phyloP scores from a whole-genome alignment of 148 eudicot genomes.

The Silene conica region DNA sequence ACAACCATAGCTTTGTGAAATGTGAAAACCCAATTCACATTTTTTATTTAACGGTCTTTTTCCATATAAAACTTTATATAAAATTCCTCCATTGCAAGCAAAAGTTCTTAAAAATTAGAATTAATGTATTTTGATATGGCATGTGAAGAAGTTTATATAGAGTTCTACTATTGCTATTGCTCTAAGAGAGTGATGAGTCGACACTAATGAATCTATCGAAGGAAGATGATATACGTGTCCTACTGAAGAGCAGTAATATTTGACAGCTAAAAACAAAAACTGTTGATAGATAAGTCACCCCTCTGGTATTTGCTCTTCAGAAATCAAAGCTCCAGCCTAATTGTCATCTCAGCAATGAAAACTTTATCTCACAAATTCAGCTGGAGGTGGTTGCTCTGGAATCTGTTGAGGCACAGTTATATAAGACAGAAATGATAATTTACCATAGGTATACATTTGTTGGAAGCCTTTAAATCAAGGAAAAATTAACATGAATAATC shows the following conservation, averaged over 20 bases:
- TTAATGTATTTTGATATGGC: too few species aligned
- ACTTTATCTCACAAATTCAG: constrained; percentile 17
- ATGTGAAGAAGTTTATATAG: too few species aligned
- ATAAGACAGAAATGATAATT: not conserved
- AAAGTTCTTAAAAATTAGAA: too few species aligned
- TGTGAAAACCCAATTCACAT: too few species aligned
- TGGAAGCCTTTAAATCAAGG: not conserved
- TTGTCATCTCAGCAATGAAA: constrained; percentile 4
- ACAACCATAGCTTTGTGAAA: too few species aligned
- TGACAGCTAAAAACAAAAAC: not conserved
- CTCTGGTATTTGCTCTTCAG: not conserved
- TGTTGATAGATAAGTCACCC: not conserved
- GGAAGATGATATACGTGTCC: not conserved
- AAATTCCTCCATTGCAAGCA: too few species aligned
- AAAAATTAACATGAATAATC: too few species aligned
- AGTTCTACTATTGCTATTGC: too few species aligned
- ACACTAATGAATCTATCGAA: not conserved
- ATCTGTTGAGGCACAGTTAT: constrained; percentile 21
- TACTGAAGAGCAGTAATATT: not conserved
- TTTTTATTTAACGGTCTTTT: too few species aligned
- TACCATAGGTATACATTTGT: not conserved
- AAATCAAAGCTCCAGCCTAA: not conserved
- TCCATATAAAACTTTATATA: too few species aligned
- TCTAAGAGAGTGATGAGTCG: too few species aligned
- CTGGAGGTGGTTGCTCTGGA: constrained; percentile 35